Evolutionary conservation across 129 eudicot species (phyloP), one percentile per base, ranked within the genome.

Genomic region (Artemisia annua): DNA sequence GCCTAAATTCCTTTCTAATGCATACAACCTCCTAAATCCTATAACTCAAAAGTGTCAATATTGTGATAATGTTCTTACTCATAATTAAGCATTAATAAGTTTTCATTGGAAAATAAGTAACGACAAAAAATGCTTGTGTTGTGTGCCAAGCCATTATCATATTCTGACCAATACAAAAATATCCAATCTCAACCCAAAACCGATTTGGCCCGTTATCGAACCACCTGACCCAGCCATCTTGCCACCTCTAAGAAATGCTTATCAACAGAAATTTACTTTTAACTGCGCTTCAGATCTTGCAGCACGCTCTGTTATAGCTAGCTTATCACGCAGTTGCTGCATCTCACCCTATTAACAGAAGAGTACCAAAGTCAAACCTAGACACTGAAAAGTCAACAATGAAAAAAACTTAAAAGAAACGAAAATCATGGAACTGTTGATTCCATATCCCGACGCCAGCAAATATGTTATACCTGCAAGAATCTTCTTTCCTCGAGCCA

Each of bases 401-500:
- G 16, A 30, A 46, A 63, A 48, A 35, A 46, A 15, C 15, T 11
- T 55, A 13, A 32, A 50, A 18, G 43, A 59, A 61, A n/a, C 65
- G 55, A 30, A 74, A 46, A 44, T 73, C 35, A 10, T 20, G 22
- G 26, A 68, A 77, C 43, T 18, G 63, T 5, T 35, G 12, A 39
- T 49, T 61, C 55, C 63, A 69, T 39, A 39, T 39, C 46, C 46
- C 46, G 7, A 39, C 46, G 46, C 46, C 46, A 39, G 46, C 9
- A 39, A 39, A 39, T 39, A 39, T 39, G 46, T 70, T 18, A 63
- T 71, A 83, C 97, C 93, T 91, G 97, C 89, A 91, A 80, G 77
- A 88, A 91, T 67, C 97, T 83, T 81, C 97, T 88, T 78, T 91
- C 97, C 48, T 91, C 96, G 18, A 91, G 91, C 97, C 96, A 91